phyloP scores from a whole-genome alignment of 257 asterid genomes.

The Solanum tacnaense region DNA sequence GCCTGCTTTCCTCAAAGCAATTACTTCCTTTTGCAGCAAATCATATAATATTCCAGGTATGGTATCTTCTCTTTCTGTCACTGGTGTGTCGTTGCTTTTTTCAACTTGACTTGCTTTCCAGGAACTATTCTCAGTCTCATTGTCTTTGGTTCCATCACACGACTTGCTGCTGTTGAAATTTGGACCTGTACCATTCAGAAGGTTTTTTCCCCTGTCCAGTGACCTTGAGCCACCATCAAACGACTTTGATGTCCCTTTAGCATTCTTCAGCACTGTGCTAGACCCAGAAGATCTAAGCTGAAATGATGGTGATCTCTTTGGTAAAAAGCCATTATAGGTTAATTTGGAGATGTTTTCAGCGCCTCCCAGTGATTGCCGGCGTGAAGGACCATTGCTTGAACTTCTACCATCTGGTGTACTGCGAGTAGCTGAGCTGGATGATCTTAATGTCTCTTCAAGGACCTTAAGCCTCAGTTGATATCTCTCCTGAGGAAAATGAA shows the following conservation, averaged over 20 bases:
- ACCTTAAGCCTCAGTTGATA: slow-evolving; percentile 69
- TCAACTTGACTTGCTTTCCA: slow-evolving; percentile 70
- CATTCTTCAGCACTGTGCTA: slow-evolving; percentile 79
- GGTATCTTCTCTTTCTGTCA: slow-evolving; percentile 55
- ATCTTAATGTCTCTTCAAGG: slow-evolving; percentile 83
- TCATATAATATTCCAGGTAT: slow-evolving; percentile 77
- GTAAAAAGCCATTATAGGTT: slow-evolving; percentile 76
- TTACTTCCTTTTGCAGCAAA: slow-evolving; percentile 78
- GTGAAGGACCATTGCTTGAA: slow-evolving; percentile 69
- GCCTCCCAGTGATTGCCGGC: slow-evolving; percentile 93
- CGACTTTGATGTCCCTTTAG: slow-evolving; percentile 94
- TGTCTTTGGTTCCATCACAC: slow-evolving; percentile 75
- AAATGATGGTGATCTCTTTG: slow-evolving; percentile 89
- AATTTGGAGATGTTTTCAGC: slow-evolving; percentile 74
- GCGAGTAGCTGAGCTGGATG: slow-evolving; percentile 52
- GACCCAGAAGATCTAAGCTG: slow-evolving; percentile 79
- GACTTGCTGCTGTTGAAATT: slow-evolving; percentile 85
- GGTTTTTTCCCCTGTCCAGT: slow-evolving; percentile 66
- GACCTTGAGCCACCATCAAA: slow-evolving; percentile 96
- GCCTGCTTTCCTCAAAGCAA: slow-evolving; percentile 75
- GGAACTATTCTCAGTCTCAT: slow-evolving; percentile 41
- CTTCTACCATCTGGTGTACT: slow-evolving; percentile 56
- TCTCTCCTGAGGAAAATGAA: slow-evolving; percentile 50
- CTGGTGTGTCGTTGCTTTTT: slow-evolving; percentile 42
- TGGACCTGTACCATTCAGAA: slow-evolving; percentile 79